Conservation (phyloP, 169 alveolate genomes). For the Cyclospora cayetanensis region DNA sequence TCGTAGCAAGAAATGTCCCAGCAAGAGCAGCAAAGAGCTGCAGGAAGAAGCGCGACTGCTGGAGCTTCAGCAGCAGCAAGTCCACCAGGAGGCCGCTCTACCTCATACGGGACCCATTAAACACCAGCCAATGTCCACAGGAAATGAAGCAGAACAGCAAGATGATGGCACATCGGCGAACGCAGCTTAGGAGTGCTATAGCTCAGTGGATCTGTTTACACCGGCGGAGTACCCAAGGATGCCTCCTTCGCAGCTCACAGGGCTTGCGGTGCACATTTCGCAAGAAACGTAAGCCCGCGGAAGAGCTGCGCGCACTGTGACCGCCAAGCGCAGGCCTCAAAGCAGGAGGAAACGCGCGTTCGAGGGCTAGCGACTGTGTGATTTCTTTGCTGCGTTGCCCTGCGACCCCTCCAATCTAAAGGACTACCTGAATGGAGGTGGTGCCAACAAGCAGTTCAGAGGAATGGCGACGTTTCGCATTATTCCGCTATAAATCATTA, state of each 20-base stretch:
- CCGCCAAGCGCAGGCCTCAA: conserved; percentile 45
- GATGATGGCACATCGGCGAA: neutral
- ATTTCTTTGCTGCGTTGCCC: neutral
- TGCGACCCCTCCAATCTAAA: too few relatives aligned
- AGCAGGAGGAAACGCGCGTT: conserved; percentile 34
- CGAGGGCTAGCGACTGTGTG: neutral
- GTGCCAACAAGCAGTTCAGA: too few relatives aligned
- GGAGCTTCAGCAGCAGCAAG: conserved; percentile 19
- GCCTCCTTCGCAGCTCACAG: neutral
- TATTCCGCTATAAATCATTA: too few relatives aligned
- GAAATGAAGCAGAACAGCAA: neutral
- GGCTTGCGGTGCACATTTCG: neutral
- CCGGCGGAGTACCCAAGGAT: neutral
- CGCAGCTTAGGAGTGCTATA: neutral
- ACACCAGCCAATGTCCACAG: neutral
- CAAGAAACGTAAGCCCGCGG: conserved; percentile 33
- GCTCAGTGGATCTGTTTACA: neutral
- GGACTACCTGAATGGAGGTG: too few relatives aligned
- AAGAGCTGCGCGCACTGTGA: conserved; percentile 35
- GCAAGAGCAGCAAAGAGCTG: neutral
- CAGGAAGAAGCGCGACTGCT: neutral
- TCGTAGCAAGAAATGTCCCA: neutral
- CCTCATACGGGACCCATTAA: neutral
- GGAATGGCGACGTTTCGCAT: too few relatives aligned
- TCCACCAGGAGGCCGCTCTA: neutral